Evolutionary conservation across 129 eudicot genomes (phyloP), one percentile per base, ranked within the genome.

Genomic region (Deinandra increscens): DNA sequence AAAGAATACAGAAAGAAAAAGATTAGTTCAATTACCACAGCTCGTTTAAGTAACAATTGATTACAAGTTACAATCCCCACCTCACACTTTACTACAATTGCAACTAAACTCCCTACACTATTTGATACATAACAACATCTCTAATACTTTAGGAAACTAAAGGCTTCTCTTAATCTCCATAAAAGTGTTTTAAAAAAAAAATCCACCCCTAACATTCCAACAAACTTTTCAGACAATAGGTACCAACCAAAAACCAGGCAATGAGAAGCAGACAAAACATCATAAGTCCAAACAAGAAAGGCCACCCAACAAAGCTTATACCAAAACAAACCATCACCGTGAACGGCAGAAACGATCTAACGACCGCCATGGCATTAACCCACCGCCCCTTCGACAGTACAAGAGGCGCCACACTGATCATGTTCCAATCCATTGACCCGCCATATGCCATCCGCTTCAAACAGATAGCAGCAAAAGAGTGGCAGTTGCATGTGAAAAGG

Each of bases 371-470:
- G 45, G 39, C 11, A 66, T 82, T 80, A 37, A 87, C 92, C 99
- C 99, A 93, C 33, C 31, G 78, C 45, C 92, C 99, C 80, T 78
- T 85, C 39, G 60, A 64, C 20, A 87, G 70, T 41, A 89, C 53
- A 34, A 93, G 88, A 43, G 82, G 86, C 1, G 82, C 99, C 41
- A 93, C 88, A 29, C 78, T 85, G 7, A 89, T 49, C 97, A 93
- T 82, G 83, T 89, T 93, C 99, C 98, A 93, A 43, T 64, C 64
- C 95, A 93, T 81, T 6, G 96, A 89, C 12, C 91, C 95, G 2
- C 73, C 79, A 36, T 89, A 93, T 79, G 85, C 83, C 22, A 87
- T 64, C 31, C 92, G 88, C 59, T 93, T 89, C 46, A 89, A 81
- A 64, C 84, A 89, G 51, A 76, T 80, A 42, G 99, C 97, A 61